Percentiles rank a stretch among this genome's conserved stretches.
Conservation (phyloP, 805 yeast genomes). For the Scheffersomyces amazonensis region DNA sequence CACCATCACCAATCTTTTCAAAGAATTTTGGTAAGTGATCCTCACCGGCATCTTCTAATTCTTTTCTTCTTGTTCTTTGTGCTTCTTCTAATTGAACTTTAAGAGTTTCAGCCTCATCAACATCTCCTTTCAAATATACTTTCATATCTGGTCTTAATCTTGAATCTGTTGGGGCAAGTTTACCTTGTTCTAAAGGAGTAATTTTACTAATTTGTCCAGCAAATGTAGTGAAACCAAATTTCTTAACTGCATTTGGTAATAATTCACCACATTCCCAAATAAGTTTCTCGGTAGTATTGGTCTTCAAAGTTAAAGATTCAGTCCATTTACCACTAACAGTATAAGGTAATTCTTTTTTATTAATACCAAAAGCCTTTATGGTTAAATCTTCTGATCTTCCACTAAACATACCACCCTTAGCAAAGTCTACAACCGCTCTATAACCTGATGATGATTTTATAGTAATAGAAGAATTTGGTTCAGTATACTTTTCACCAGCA, state of each 20-base stretch:
- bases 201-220: conserved; percentile 81
- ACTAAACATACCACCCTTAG: conserved; percentile 81
- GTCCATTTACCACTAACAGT: conserved; percentile 85
- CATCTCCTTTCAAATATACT: conserved; percentile 64
- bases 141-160: conserved; percentile 85
- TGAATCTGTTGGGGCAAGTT: conserved; percentile 82
- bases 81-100: conserved; percentile 71
- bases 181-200: conserved; percentile 62
- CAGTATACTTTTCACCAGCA: conserved; percentile 93
- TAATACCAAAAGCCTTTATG: conserved; percentile 40
- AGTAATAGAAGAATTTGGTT: conserved; percentile 71
- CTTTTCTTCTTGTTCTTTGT: conserved; percentile 76
- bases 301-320: conserved; percentile 48
- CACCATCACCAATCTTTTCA: conserved; percentile 36
- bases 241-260: conserved; percentile 53
- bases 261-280: conserved; percentile 75
- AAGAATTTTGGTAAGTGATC: conserved; percentile 64
- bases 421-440: conserved; percentile 70
- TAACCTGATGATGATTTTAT: conserved; percentile 68
- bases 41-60: conserved; percentile 42
- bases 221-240: conserved; percentile 84
- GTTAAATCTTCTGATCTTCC: conserved; percentile 69
- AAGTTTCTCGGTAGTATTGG: conserved; percentile 36
- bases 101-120: conserved; percentile 67
- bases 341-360: conserved; percentile 36